Base-by-base conservation (phyloP, 2,329 filamentous ascomycete genomes). In the Stenocarpella maydis region DNA sequence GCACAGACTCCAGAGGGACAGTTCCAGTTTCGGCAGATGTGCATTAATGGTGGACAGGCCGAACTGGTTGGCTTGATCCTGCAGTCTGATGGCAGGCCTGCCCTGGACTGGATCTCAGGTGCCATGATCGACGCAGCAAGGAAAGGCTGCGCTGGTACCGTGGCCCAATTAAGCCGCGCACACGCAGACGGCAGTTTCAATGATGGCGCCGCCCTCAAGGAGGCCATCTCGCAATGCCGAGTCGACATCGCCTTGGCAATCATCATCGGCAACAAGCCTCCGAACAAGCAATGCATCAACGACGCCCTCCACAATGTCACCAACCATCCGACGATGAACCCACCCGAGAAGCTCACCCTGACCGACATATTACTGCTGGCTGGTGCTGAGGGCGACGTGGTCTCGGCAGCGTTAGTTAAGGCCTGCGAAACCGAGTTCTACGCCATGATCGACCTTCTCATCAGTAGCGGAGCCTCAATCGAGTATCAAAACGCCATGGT, bases 341-440 rank as follows among this genome's bases (percentile, higher is more conserved):
- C 84, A 0, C 81, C 82, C 37, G 82, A 84, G 39, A 88, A 86
- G 73, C 77, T 86, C 50, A 81, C 82, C 2, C 78, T 90, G 71
- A 80, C 85, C 0, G 87, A 90, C 74, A 78, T 88, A 3, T 74
- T 91, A 1, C 80, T 91, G 1, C 89, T 87, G 65, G 87, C 86
- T 1, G 88, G 88, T 0, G 87, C 87, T 1, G 79, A 81, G 15
- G 88, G 88, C 1, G 83, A 86, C 17, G 78, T 81, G 1, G 77
- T 87, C 0, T 82, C 85, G 0, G 77, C 79, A 37, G 85, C 84
- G 0, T 78, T 90, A 0, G 77, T 85, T 8, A 79, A 83, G 39
- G 84, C 87, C 0, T 84, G 83, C 64, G 78, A 82, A 8, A 81
- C 80, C 2, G 83, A 85, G 52, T 88, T 85, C 70, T 80, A 85